Evolutionary conservation across 2,329 filamentous ascomycete genomes (phyloP), one percentile per base, ranked within the genome.

Genomic region (Ophiosphaerella narmari): DNA sequence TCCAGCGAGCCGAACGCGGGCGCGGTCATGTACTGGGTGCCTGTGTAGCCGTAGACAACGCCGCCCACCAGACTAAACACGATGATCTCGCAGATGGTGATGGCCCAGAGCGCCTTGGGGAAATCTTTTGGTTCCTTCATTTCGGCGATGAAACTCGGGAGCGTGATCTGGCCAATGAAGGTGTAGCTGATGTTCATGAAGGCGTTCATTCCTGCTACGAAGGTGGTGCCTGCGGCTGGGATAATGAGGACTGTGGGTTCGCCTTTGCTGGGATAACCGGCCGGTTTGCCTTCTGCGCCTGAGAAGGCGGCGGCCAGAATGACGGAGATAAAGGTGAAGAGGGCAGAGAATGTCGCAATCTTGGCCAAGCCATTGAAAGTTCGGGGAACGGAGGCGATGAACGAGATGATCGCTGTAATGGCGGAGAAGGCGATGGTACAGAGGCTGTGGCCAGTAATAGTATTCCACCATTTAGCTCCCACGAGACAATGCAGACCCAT

Each of bases 111-210:
- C 2, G 92, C 90, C 75, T 97, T 97, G 63, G 91, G 91, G 68
- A 97, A 97, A 61, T 97, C 92, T 49, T 83, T 86, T 1, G 81
- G 84, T 39, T 85, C 78, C 67, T 82, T 89, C 92, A 97, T 97
- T 74, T 97, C 92, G 3, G 92, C 91, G 58, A 97, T 97, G 77
- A 97, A 97, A 62, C 89, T 93, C 0, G 92, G 92, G 12, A 97
- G 81, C 0, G 92, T 96, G 64, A 96, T 96, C 71, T 97, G 92
- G 0, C 92, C 92, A 60, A 97, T 96, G 69, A 97, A 96, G 0
- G 92, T 96, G 72, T 96, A 97, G 75, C 87, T 90, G 68, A 97
- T 97, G 75, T 97, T 97, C 71, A 97, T 81, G 74, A 96, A 96
- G 0, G 92, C 92, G 45, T 86, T 91, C 81, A 96, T 87, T 18